A percentile compares a stretch with the other conserved stretches of the same genome.
Evolutionary conservation across 2,329 filamentous ascomycete species (phyloP).

Genomic region (Penicillium nordicum): DNA sequence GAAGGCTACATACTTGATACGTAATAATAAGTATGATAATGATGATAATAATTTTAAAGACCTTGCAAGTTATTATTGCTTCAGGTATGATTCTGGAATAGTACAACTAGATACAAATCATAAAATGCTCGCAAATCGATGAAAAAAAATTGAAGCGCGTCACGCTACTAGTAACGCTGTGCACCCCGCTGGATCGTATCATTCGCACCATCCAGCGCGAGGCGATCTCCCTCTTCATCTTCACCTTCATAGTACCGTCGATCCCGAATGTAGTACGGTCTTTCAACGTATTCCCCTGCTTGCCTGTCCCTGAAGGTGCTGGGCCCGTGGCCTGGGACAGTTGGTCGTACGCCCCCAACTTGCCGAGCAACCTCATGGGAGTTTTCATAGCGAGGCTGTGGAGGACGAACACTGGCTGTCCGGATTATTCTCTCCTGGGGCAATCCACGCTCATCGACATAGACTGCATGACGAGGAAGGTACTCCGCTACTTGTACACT

Average conservation of each 20-base stretch:
- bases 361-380: constrained; percentile 39
- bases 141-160: not conserved
- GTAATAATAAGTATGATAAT: not conserved
- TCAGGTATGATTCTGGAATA: not conserved
- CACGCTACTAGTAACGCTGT: constrained; percentile 28
- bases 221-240: constrained; percentile 31
- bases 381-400: constrained; percentile 44
- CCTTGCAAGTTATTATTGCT: not conserved
- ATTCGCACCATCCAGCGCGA: constrained; percentile 30
- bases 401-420: constrained; percentile 58
- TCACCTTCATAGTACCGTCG: constrained; percentile 38
- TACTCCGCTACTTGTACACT: constrained; percentile 46
- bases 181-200: constrained; percentile 33
- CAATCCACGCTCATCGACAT: constrained; percentile 65
- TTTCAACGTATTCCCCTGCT: constrained; percentile 50
- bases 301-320: constrained; percentile 44
- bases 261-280: constrained; percentile 40
- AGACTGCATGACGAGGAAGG: constrained; percentile 34
- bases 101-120: constrained; percentile 5
- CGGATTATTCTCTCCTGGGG: constrained; percentile 55
- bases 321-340: constrained; percentile 37
- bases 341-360: constrained; percentile 43
- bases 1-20: not conserved
- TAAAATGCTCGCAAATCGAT: not conserved
- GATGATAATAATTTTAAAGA: not conserved